phyloP scores from a whole-genome alignment of 1,284 basidiomycete genomes.

The Cutaneotrichosporon dermatis region DNA sequence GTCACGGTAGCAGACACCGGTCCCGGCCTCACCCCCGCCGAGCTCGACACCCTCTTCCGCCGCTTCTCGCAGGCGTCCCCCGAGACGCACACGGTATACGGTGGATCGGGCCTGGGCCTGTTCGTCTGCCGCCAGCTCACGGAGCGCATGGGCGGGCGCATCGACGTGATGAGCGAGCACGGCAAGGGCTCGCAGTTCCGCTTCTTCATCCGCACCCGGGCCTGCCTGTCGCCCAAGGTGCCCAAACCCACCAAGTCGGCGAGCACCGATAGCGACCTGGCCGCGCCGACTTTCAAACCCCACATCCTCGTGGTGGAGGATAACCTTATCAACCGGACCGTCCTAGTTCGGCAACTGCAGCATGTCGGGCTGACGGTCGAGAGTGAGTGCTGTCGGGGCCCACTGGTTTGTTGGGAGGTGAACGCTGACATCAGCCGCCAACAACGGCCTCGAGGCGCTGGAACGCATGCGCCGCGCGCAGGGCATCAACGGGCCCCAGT shows the following conservation, averaged over 20 bases:
- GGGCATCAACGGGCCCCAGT: too few relatives aligned
- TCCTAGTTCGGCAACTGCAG: constrained; percentile 16
- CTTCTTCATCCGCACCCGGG: constrained; percentile 28
- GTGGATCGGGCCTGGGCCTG: constrained; percentile 32
- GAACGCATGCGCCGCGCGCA: constrained; percentile 14
- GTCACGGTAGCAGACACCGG: constrained; percentile 26
- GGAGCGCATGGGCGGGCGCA: constrained; percentile 28
- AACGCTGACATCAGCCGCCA: constrained; percentile 26
- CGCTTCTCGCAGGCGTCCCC: constrained; percentile 28
- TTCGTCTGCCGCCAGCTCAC: constrained; percentile 30
- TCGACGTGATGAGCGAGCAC: constrained; percentile 23
- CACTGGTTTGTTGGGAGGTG: neutral
- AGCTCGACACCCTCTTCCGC: constrained; percentile 25
- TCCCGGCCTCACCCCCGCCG: constrained; percentile 24
- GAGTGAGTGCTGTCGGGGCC: constrained; percentile 8
- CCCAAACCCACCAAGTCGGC: constrained; percentile 20
- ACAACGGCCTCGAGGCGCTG: constrained; percentile 49
- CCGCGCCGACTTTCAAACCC: too few relatives aligned
- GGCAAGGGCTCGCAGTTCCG: constrained; percentile 46
- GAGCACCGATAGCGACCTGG: neutral
- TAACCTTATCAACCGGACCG: constrained; percentile 44
- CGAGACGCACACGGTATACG: constrained; percentile 29
- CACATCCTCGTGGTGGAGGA: constrained; percentile 33
- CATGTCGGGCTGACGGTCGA: constrained; percentile 12
- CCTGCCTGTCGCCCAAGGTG: neutral